These are phyloP conservation scores for Chaetomiaceae sp. DNA, from an alignment of 2,329 filamentous ascomycete genomes.

Conservation along the genomic window DNA sequence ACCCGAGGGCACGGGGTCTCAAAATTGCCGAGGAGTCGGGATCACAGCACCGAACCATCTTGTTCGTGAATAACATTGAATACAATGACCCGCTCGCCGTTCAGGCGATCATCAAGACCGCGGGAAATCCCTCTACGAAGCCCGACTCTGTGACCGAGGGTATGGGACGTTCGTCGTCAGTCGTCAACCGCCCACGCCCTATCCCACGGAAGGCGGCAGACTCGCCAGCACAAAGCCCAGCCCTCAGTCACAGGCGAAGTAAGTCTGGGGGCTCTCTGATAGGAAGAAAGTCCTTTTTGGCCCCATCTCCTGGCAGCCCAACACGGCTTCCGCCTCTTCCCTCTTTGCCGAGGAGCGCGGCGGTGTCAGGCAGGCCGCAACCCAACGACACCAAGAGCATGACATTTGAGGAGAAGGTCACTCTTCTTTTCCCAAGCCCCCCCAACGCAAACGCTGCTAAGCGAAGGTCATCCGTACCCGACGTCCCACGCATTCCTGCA, in stretches of 20 bases:
- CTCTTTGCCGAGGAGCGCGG: conserved; percentile 41
- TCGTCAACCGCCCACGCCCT: conserved; percentile 53
- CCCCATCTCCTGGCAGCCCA: conserved; percentile 42
- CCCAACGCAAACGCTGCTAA: conserved; percentile 26
- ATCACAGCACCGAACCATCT: conserved; percentile 44
- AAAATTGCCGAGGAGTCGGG: conserved; percentile 30
- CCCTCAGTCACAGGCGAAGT: conserved; percentile 42
- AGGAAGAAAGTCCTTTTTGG: conserved; percentile 44
- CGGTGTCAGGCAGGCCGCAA: conserved; percentile 37
- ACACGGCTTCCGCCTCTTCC: conserved; percentile 51
- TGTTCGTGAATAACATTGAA: conserved; percentile 54
- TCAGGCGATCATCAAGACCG: conserved; percentile 45
- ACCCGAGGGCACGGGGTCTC: conserved; percentile 40
- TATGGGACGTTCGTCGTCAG: conserved; percentile 31
- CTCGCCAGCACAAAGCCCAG: conserved; percentile 43
- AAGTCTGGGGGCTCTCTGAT: conserved; percentile 47
- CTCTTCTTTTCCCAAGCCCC: conserved; percentile 44
- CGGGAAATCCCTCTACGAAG: conserved; percentile 33
- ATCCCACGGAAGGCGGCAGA: conserved; percentile 47
- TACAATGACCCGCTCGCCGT: conserved; percentile 50
- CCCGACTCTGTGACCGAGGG: conserved; percentile 23
- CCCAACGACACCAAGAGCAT: conserved; percentile 55
- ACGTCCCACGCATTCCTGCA: conserved; percentile 38
- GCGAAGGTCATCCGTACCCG: conserved; percentile 42
- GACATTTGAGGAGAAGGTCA: conserved; percentile 56